phyloP scores from a whole-genome alignment of 2,329 filamentous ascomycete genomes.

The Stagonosporopsis cucurbitacearum region DNA sequence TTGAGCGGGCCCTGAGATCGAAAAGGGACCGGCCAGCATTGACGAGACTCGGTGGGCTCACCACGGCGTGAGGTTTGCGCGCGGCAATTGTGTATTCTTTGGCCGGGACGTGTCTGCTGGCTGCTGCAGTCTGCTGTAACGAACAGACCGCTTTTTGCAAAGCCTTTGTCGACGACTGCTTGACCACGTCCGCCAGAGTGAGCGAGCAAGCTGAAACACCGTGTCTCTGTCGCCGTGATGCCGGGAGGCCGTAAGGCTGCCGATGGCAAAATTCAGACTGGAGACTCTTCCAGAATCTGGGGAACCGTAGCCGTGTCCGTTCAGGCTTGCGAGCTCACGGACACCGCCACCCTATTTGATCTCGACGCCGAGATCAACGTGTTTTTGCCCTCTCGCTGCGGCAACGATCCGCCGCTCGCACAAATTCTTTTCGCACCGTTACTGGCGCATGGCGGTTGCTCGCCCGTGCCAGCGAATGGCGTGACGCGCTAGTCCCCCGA shows the following conservation, averaged over 20 bases:
- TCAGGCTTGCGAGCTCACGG: constrained; percentile 19
- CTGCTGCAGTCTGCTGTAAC: constrained; percentile 11
- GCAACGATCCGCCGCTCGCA: constrained; percentile 24
- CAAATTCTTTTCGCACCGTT: constrained; percentile 39
- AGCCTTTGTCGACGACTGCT: background rate
- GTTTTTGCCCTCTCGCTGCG: constrained; percentile 16
- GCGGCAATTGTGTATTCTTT: constrained; percentile 19
- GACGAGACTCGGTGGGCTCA: constrained; percentile 34
- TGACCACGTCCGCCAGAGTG: constrained; percentile 10
- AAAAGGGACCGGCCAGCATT: constrained; percentile 25
- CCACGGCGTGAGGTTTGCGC: constrained; percentile 35
- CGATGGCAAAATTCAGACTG: constrained; percentile 8
- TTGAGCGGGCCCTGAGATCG: constrained; percentile 20
- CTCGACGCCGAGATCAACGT: constrained; percentile 34
- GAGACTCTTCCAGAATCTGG: constrained; percentile 26
- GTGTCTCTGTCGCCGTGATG: constrained; percentile 4
- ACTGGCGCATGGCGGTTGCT: constrained; percentile 22
- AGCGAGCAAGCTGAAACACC: constrained; percentile 12
- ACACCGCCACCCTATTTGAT: constrained; percentile 32
- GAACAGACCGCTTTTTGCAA: constrained; percentile 18
- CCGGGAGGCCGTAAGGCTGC: constrained; percentile 10
- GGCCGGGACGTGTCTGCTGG: constrained; percentile 18
- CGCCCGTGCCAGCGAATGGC: constrained; percentile 33
- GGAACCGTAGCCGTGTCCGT: constrained; percentile 26
- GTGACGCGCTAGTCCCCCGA: constrained; percentile 26